phyloP scores from a whole-genome alignment of 2,329 filamentous ascomycete species.

The Lasiodiplodia hormozganensis region DNA sequence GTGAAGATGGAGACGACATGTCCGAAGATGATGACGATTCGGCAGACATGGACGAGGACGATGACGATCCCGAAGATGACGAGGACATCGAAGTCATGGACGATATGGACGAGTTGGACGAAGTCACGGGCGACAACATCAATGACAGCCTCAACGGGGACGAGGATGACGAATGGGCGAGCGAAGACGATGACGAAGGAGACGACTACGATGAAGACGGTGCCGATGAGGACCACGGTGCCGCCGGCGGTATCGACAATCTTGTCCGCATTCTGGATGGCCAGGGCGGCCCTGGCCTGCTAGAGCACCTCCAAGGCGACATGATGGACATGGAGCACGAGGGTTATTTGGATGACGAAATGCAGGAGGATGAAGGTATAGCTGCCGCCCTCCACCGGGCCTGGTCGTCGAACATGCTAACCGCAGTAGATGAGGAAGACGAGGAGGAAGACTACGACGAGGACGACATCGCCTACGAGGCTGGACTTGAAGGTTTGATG shows the following conservation, averaged over 20 bases:
- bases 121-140: conserved; percentile 56
- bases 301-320: conserved; percentile 51
- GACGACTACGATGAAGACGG: conserved; percentile 56
- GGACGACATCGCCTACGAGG: conserved; percentile 66
- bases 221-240: conserved; percentile 60
- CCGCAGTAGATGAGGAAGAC: conserved; percentile 46
- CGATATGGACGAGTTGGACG: conserved; percentile 59
- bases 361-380: conserved; percentile 66
- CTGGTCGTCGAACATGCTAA: conserved; percentile 14
- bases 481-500: conserved; percentile 52
- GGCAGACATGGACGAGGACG: conserved; percentile 61
- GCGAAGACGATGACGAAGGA: conserved; percentile 57
- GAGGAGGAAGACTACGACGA: conserved; percentile 74
- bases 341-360: conserved; percentile 64
- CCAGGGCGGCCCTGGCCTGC: conserved; percentile 45
- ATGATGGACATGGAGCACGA: conserved; percentile 55
- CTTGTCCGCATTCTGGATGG: conserved; percentile 41
- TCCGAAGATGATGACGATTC: conserved; percentile 63
- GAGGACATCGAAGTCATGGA: conserved; percentile 61
- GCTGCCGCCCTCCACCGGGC: conserved; percentile 39
- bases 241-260: conserved; percentile 38
- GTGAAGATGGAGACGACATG: conserved; percentile 63
- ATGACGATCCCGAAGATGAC: conserved; percentile 63
- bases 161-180: conserved; percentile 47
- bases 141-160: conserved; percentile 53